phyloP scores from a whole-genome alignment of 257 asterid species.

The Vinca minor region DNA sequence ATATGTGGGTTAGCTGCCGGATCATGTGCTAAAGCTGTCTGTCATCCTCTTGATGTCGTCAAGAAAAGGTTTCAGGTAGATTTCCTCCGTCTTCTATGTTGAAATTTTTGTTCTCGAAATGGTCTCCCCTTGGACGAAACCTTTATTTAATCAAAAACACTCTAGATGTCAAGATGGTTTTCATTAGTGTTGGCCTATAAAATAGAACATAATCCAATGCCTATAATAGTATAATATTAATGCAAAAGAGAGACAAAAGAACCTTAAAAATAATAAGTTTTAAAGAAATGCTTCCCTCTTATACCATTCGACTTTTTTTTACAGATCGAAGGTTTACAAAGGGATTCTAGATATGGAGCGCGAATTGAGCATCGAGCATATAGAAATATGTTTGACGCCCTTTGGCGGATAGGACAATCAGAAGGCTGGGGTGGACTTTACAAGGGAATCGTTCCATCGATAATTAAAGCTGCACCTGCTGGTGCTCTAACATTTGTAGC shows the following conservation, averaged over 20 bases:
- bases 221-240: too few species aligned
- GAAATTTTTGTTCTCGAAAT: too few species aligned
- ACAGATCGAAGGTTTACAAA: slow-evolving; percentile 77
- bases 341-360: slow-evolving; percentile 85
- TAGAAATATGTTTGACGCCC: slow-evolving; percentile 62
- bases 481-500: slow-evolving; percentile 96
- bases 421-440: slow-evolving; percentile 88
- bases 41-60: slow-evolving; percentile 98
- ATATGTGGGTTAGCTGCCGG: slow-evolving; percentile 86
- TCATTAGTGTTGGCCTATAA: too few species aligned
- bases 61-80: slow-evolving; percentile 95
- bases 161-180: not conserved
- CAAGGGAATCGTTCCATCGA: slow-evolving; percentile 86
- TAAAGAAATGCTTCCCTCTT: not conserved
- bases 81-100: slow-evolving; percentile 1
- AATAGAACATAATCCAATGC: too few species aligned
- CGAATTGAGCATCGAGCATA: slow-evolving; percentile 64
- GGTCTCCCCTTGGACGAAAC: not conserved
- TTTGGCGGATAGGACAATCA: slow-evolving; percentile 33
- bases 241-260: too few species aligned
- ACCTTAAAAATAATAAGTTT: too few species aligned
- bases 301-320: not conserved
- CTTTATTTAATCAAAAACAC: not conserved
- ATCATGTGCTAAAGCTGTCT: slow-evolving; percentile 70
- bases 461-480: slow-evolving; percentile 91